Evolutionary conservation across 2,329 filamentous ascomycete species (phyloP), one percentile per base, ranked within the genome.

Genomic region (Ascochyta viciae-villosae): DNA sequence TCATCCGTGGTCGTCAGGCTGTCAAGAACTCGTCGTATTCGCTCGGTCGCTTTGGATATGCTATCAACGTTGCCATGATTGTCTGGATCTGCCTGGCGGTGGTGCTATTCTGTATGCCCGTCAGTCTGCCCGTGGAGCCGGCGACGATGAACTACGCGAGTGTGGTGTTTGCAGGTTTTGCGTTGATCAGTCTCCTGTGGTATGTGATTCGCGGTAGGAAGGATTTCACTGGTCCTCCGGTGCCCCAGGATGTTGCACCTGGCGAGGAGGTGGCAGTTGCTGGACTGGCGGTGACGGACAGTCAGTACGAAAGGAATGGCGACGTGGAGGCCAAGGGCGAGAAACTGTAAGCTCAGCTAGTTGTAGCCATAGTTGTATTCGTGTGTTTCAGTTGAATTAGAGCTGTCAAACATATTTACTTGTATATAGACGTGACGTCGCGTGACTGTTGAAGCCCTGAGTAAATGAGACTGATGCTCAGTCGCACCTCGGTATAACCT

Each of bases 71-170:
- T 31, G 75, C 87, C 39, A 89, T 87, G 47, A 74, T 92, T n/a
- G 75, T 79, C 35, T 93, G 89, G 89, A 91, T 92, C 54, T 74
- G 79, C 29, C 80, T 93, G 16, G 84, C 89, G 1, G 82, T 91
- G 15, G 83, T 90, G 52, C 77, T 93, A 40, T 93, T 92, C 78
- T 92, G 88, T 71, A 90, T 93, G 88, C 90, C 81, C 0, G 76
- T 80, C 23, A 76, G 72, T 40, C 58, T 82, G 12, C 77, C 79
- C 0, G 76, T 77, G 0, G 74, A 73, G 33, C 66, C 77, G 0
- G 63, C 62, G 1, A 73, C 64, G 3, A 76, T 82, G 80, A 82
- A 82, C 55, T 78, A 78, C 50, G 75, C 75, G 1, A 72, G 66
- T 38, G 76, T 76, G 3, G 76, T 78, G 0, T 78, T 77, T 59